phyloP scores from a whole-genome alignment of 2,329 filamentous ascomycete genomes.

The Dothideomycetes sp. region DNA sequence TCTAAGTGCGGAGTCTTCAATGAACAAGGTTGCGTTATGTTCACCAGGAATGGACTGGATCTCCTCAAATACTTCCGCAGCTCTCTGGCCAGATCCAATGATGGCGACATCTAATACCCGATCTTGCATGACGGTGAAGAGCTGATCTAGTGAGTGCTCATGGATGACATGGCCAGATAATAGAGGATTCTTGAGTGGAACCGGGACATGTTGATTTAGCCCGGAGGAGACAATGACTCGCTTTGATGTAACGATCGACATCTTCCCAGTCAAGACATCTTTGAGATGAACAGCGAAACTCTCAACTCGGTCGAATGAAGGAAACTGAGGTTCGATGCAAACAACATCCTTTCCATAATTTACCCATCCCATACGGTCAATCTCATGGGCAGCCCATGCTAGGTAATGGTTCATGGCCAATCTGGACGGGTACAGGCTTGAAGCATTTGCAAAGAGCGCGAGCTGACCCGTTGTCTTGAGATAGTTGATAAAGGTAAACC shows the following conservation, averaged over 20 bases:
- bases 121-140: too few relatives aligned
- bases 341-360: too few relatives aligned
- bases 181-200: too few relatives aligned
- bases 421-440: conserved; percentile 14
- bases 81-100: conserved; percentile 15
- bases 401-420: conserved; percentile 17
- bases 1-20: conserved; percentile 13
- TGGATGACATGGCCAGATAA: too few relatives aligned
- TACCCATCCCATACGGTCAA: conserved; percentile 15
- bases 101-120: conserved; percentile 15
- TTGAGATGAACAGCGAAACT: conserved; percentile 7
- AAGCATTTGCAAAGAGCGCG: conserved; percentile 18
- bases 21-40: conserved; percentile 14
- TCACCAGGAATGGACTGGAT: conserved; percentile 12
- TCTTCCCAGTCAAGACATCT: too few relatives aligned
- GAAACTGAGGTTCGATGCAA: too few relatives aligned
- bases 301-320: too few relatives aligned
- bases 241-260: too few relatives aligned
- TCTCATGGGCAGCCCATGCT: conserved; percentile 15
- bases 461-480: conserved; percentile 17
- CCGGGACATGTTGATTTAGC: too few relatives aligned
- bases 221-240: too few relatives aligned
- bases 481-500: conserved; percentile 20
- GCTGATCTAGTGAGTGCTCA: too few relatives aligned
- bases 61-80: conserved; percentile 15